These are phyloP conservation scores for Fragilaria crotonensis DNA, from an alignment of 108 stramenopile genomes.

Conservation along the genomic window DNA sequence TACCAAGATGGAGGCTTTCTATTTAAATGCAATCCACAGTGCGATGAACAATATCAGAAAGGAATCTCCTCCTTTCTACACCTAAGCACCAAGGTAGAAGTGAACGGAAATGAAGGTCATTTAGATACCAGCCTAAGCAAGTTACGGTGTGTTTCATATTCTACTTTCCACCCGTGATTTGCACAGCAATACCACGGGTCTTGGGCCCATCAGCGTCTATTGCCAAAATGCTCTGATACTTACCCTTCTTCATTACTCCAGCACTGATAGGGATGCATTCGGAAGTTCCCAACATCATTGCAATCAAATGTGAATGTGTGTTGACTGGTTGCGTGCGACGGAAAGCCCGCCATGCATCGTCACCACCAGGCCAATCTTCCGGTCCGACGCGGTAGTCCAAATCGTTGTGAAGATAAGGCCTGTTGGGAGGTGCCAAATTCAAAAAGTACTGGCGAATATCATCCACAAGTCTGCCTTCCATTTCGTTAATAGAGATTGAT, in stretches of 20 bases:
- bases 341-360: conserved; percentile 26
- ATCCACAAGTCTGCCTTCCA: conserved; percentile 1
- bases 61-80: conserved; percentile 10
- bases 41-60: too few species aligned
- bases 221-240: conserved; percentile 22
- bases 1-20: too few species aligned
- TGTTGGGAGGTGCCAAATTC: conserved; percentile 12
- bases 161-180: conserved; percentile 17
- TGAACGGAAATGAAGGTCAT: too few species aligned
- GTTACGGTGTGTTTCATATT: too few species aligned
- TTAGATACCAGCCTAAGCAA: too few species aligned
- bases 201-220: conserved; percentile 23
- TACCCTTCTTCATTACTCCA: conserved; percentile 19
- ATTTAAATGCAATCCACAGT: too few species aligned
- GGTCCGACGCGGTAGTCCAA: conserved; percentile 24
- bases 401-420: conserved; percentile 26
- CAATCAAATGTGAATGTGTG: conserved; percentile 22
- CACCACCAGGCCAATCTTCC: conserved; percentile 21
- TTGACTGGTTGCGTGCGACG: conserved; percentile 22
- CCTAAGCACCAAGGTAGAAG: too few species aligned
- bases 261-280: conserved; percentile 24
- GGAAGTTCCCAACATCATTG: conserved; percentile 25
- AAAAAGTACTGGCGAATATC: conserved; percentile 14
- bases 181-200: conserved; percentile 16
- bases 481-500: neutral